Conservation (phyloP, 2,329 filamentous ascomycete species). For the Tolypocladium paradoxum region DNA sequence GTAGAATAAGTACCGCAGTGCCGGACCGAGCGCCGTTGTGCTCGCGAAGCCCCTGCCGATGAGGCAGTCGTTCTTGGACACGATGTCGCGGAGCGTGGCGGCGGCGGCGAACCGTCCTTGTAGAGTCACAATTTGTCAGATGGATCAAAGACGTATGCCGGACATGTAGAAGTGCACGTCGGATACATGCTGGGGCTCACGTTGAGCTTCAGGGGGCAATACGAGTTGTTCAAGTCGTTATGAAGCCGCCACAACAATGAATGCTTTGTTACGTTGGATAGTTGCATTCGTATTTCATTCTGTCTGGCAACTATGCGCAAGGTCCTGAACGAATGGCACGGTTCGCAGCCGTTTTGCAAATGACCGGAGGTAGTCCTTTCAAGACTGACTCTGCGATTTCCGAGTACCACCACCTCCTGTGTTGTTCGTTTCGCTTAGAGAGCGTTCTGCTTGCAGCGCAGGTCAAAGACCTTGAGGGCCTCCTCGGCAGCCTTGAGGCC, state of each 20-base stretch:
- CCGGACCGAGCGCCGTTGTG: constrained; percentile 25
- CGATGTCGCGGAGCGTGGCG: constrained; percentile 17
- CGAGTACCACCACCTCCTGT: not conserved
- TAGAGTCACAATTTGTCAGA: too few relatives aligned
- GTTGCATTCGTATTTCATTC: constrained; percentile 1
- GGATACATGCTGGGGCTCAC: too few relatives aligned
- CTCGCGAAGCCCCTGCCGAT: constrained; percentile 34
- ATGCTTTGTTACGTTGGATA: not conserved
- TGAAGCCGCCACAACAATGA: too few relatives aligned
- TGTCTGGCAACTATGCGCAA: constrained; percentile 3
- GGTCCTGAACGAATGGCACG: not conserved
- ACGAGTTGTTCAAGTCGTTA: too few relatives aligned
- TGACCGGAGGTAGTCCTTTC: not conserved
- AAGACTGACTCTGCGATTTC: not conserved
- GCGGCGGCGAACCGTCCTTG: constrained; percentile 8
- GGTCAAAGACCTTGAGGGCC: constrained; percentile 65
- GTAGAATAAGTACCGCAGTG: too few relatives aligned
- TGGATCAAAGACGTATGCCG: too few relatives aligned
- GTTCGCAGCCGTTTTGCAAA: not conserved
- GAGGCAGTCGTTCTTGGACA: constrained; percentile 20
- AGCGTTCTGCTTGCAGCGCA: constrained; percentile 68
- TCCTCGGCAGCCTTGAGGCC: constrained; percentile 90
- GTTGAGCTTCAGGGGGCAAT: too few relatives aligned
- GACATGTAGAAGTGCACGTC: too few relatives aligned
- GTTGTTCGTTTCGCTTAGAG: constrained; percentile 23